Evolutionary conservation across 106 monocot species (phyloP).

Genomic region (Amphibolis antarctica): DNA sequence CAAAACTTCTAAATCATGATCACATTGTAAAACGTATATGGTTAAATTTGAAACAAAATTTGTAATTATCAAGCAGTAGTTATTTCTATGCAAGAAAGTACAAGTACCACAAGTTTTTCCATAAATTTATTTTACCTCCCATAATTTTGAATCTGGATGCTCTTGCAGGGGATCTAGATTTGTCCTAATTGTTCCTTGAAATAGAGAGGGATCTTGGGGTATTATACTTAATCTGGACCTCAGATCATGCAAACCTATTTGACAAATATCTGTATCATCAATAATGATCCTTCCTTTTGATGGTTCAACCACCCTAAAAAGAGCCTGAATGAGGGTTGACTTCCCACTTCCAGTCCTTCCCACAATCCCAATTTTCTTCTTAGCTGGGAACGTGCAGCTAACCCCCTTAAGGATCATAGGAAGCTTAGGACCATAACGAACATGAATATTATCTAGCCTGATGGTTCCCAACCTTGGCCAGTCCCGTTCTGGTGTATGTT

Average conservation of each 20-base stretch:
- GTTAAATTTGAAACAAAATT: too few relatives aligned
- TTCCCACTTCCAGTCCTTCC: slow-evolving; percentile 95
- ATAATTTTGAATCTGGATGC: slow-evolving; percentile 60
- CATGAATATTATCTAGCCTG: slow-evolving; percentile 42
- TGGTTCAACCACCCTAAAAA: slow-evolving; percentile 83
- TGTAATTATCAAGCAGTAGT: too few relatives aligned
- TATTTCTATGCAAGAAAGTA: too few relatives aligned
- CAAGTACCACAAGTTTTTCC: too few relatives aligned
- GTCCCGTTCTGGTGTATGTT: slow-evolving; percentile 30
- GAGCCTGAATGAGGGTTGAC: slow-evolving; percentile 79
- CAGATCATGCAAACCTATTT: slow-evolving; percentile 69
- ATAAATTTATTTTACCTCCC: slow-evolving; percentile 80
- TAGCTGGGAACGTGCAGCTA: slow-evolving; percentile 61
- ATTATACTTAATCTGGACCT: slow-evolving; percentile 75
- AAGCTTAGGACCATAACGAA: slow-evolving; percentile 38
- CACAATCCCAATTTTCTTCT: slow-evolving; percentile 67
- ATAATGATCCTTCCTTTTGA: slow-evolving; percentile 56
- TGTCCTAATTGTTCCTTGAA: slow-evolving; percentile 67
- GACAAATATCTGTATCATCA: slow-evolving; percentile 51
- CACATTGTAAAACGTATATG: too few relatives aligned
- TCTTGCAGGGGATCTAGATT: slow-evolving; percentile 77
- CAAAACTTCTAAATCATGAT: too few relatives aligned
- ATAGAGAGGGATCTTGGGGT: slow-evolving; percentile 87
- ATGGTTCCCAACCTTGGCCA: slow-evolving; percentile 65
- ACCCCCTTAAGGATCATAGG: slow-evolving; percentile 67